These are phyloP conservation scores for Verticillium klebahnii DNA, from an alignment of 2,329 filamentous ascomycete species.

Conservation along the genomic window DNA sequence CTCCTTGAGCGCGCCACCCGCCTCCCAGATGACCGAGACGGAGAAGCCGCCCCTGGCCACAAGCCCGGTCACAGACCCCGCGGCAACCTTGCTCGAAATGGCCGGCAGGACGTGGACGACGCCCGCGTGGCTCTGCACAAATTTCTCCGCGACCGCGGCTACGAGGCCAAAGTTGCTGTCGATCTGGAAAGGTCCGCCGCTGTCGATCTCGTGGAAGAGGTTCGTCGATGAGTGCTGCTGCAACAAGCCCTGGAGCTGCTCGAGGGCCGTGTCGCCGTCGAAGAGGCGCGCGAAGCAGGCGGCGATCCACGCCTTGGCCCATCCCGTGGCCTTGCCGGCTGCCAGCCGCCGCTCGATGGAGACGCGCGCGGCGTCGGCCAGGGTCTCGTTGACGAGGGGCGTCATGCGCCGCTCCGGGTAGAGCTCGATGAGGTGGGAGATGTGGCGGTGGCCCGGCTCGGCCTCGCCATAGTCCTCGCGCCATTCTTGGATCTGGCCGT, in stretches of 20 bases:
- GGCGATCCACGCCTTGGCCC: background rate
- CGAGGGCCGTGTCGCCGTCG: conserved; percentile 25
- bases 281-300: conserved; percentile 33
- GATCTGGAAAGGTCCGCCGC: conserved; percentile 33
- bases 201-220: conserved; percentile 25
- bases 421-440: conserved; percentile 44
- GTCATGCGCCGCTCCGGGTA: conserved; percentile 25
- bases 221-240: conserved; percentile 32
- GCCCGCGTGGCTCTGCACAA: conserved; percentile 31
- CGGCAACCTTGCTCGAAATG: background rate
- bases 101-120: conserved; percentile 21
- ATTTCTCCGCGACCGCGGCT: conserved; percentile 36
- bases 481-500: conserved; percentile 9
- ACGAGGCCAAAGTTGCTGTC: conserved; percentile 44
- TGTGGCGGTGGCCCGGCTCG: conserved; percentile 44
- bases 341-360: conserved; percentile 6
- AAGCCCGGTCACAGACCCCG: background rate
- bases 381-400: conserved; percentile 19
- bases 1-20: conserved; percentile 8
- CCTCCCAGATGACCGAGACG: conserved; percentile 16
- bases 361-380: conserved; percentile 15
- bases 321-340: background rate
- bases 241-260: conserved; percentile 29
- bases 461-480: conserved; percentile 26
- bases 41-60: conserved; percentile 15